Percentiles rank a stretch among this genome's conserved stretches.
phyloP scores from a whole-genome alignment of 192 early-diverging fungal genomes.

The Linnemannia zychae region DNA sequence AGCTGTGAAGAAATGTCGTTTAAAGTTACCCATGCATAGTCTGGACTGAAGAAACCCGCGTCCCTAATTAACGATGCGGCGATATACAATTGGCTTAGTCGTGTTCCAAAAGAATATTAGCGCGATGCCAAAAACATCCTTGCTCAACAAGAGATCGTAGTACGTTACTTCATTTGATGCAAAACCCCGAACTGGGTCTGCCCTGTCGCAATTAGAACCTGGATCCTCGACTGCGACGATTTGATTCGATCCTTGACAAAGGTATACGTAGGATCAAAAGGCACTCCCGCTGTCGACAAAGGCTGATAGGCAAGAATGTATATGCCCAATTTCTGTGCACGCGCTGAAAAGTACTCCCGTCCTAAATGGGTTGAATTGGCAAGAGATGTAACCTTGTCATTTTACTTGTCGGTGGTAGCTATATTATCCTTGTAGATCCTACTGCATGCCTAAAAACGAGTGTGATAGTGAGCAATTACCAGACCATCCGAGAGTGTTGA shows the following conservation, averaged over 20 bases:
- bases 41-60: slow-evolving; percentile 12
- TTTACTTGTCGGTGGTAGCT: background rate
- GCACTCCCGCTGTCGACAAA: slow-evolving; percentile 1
- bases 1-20: slow-evolving; percentile 21
- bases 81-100: background rate
- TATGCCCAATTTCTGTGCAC: slow-evolving; percentile 17
- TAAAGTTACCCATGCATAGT: slow-evolving; percentile 36
- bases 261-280: slow-evolving; percentile 13
- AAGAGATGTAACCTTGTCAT: background rate
- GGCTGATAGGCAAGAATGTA: slow-evolving; percentile 17
- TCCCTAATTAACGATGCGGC: slow-evolving; percentile 2
- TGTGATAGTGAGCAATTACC: slow-evolving; percentile 24
- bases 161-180: slow-evolving; percentile 20
- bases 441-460: background rate
- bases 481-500: slow-evolving; percentile 57
- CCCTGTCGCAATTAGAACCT: slow-evolving; percentile 23
- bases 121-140: background rate
- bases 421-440: background rate
- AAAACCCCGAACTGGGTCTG: background rate
- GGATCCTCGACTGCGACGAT: slow-evolving; percentile 16
- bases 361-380: background rate
- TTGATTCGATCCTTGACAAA: slow-evolving; percentile 6
- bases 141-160: background rate
- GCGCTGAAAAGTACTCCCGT: slow-evolving; percentile 11
- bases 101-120: background rate